phyloP scores from a whole-genome alignment of 306 rosid species.

The Glycine tomentella region DNA sequence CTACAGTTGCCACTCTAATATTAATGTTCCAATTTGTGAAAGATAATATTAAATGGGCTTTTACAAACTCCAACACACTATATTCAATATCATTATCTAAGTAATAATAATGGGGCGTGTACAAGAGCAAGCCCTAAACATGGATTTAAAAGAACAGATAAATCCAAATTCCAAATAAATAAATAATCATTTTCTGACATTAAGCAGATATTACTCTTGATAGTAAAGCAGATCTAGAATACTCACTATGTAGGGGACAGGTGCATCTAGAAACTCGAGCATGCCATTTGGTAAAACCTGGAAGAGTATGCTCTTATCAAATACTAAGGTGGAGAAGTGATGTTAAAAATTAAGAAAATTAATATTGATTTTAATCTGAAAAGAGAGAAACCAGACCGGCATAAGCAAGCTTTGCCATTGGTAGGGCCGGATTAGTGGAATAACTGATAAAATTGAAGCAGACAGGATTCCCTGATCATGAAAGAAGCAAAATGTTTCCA shows the following conservation, averaged over 20 bases:
- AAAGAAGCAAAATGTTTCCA: constrained; percentile 34
- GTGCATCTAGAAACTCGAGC: constrained; percentile 99
- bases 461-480: constrained; percentile 85
- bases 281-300: constrained; percentile 96
- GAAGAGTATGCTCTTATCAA: constrained; percentile 51
- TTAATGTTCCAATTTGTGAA: constrained; percentile 26
- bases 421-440: constrained; percentile 93
- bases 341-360: background rate
- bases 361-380: constrained; percentile 14
- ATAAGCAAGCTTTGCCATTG: constrained; percentile 98
- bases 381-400: constrained; percentile 75
- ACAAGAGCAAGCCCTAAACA: constrained; percentile 23
- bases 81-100: constrained; percentile 14
- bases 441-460: constrained; percentile 84
- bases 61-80: constrained; percentile 35
- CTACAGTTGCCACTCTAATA: constrained; percentile 22
- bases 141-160: constrained; percentile 35
- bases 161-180: background rate
- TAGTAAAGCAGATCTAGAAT: constrained; percentile 12
- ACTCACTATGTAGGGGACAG: constrained; percentile 96
- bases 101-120: background rate
- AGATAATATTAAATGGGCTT: constrained; percentile 9
- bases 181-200: background rate
- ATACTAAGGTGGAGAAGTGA: constrained; percentile 41
- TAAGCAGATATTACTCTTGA: constrained; percentile 18